Percentiles rank a stretch among this genome's conserved stretches.
Evolutionary conservation across 2,329 filamentous ascomycete species (phyloP).

Genomic region (Chrysosphaeria jannelii): DNA sequence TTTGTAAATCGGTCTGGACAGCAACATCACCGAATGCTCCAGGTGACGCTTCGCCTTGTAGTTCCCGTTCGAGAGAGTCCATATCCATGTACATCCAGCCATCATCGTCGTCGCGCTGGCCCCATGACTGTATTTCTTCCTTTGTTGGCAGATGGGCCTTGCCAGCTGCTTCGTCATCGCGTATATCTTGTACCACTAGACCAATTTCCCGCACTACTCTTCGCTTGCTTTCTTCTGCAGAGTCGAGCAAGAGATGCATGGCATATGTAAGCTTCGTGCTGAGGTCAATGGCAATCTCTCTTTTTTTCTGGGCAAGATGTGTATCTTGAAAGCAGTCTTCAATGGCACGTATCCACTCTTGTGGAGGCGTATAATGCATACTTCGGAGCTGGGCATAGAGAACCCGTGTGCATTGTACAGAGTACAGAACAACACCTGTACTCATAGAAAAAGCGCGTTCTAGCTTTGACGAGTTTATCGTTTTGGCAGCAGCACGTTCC

Average conservation of each 20-base stretch:
- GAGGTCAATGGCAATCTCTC: conserved; percentile 21
- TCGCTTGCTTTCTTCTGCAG: conserved; percentile 36
- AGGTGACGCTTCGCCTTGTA: conserved; percentile 17
- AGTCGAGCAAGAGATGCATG: conserved; percentile 58
- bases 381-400: conserved; percentile 75
- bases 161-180: conserved; percentile 31
- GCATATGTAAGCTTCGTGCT: conserved; percentile 80
- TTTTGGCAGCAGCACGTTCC: no score
- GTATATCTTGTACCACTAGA: conserved; percentile 44
- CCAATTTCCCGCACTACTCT: conserved; percentile 43
- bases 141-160: conserved; percentile 35
- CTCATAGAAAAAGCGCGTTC: no score
- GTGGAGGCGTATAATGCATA: conserved; percentile 45
- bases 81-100: conserved; percentile 82
- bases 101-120: conserved; percentile 45
- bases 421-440: no score
- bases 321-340: conserved; percentile 5
- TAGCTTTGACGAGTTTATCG: no score
- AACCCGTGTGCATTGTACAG: conserved; percentile 66
- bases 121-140: conserved; percentile 42
- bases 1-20: conserved; percentile 48
- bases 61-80: conserved; percentile 58
- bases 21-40: conserved; percentile 30
- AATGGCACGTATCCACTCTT: conserved; percentile 15
- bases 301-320: no score